Conservation (phyloP, 257 asterid genomes). For the Gentiana dahurica region DNA sequence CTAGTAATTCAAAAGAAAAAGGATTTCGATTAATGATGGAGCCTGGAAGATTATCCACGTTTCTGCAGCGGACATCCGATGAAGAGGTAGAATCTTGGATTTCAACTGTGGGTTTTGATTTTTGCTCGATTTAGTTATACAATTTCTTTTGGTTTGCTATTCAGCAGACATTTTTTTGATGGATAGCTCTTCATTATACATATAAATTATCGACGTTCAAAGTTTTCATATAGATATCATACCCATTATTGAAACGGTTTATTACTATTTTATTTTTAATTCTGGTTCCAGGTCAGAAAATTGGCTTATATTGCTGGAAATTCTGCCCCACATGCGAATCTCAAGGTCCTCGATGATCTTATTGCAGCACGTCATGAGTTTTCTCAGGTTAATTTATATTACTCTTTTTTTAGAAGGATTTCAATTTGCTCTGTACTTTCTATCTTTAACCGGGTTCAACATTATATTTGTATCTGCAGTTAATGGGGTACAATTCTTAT, state of each 20-base stretch:
- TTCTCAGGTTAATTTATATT: constrained; percentile 51
- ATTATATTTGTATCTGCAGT: constrained; percentile 33
- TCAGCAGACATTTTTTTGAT: background rate
- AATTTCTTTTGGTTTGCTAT: background rate
- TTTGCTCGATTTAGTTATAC: background rate
- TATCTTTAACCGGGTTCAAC: no score
- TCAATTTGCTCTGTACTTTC: no score
- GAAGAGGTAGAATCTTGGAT: constrained; percentile 42
- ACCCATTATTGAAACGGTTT: no score
- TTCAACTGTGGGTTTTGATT: background rate
- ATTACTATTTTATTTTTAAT: no score
- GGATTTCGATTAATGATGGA: constrained; percentile 73
- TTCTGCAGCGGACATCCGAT: constrained; percentile 74
- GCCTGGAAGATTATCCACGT: constrained; percentile 50
- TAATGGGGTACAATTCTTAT: constrained; percentile 69
- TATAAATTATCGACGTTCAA: no score
- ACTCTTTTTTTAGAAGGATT: constrained; percentile 1
- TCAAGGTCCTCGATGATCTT: constrained; percentile 74
- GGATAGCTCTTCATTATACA: background rate
- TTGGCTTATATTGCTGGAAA: constrained; percentile 72
- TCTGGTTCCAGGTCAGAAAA: constrained; percentile 62
- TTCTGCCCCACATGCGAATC: constrained; percentile 74
- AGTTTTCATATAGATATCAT: no score
- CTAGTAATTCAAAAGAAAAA: constrained; percentile 31
- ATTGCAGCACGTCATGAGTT: constrained; percentile 86